These are phyloP conservation scores for Lizanozyma gosingica DNA, from an alignment of 1,139 yeast genomes.

Conservation along the genomic window DNA sequence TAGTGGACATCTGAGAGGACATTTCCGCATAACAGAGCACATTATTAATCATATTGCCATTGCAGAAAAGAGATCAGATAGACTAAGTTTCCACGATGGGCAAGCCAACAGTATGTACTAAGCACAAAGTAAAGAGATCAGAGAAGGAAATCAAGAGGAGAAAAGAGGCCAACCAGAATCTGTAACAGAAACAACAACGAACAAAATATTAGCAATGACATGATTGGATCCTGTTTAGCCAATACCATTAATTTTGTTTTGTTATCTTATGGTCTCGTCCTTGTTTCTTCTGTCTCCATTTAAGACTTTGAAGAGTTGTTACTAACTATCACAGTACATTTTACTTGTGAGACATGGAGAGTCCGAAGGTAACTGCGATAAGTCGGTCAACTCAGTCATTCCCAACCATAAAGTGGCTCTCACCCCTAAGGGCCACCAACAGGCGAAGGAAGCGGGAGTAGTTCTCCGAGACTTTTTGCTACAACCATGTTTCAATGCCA, in stretches of 20 bases:
- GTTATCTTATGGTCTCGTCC: no score
- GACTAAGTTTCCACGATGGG: conserved; percentile 1
- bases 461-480: conserved; percentile 44
- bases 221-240: background rate
- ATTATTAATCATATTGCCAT: no score
- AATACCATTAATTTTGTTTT: conserved; percentile 8
- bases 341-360: conserved; percentile 85
- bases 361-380: conserved; percentile 81
- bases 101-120: conserved; percentile 1
- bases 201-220: no score
- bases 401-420: conserved; percentile 75
- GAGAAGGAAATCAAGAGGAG: no score
- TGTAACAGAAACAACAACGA: no score
- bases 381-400: conserved; percentile 61
- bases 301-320: no score
- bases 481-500: conserved; percentile 34
- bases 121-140: no score
- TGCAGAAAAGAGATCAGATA: no score
- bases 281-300: no score
- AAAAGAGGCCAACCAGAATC: no score
- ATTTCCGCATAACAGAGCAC: no score
- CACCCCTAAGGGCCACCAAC: conserved; percentile 58
- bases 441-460: conserved; percentile 62
- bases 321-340: conserved; percentile 58
- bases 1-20: no score